Conservation (phyloP, 257 asterid species). For the Nicotiana paniculata region DNA sequence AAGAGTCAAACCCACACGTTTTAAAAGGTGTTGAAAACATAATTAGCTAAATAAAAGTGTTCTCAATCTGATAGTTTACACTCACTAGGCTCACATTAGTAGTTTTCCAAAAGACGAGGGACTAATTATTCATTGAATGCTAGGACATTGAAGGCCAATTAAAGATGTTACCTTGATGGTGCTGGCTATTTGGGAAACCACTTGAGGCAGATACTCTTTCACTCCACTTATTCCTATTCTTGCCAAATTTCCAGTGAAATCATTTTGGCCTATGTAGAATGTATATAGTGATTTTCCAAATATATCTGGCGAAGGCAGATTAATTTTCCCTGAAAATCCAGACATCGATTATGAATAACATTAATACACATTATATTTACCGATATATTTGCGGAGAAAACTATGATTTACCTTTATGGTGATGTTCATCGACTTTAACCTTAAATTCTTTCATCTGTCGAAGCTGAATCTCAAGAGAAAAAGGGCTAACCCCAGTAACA, state of each 20-base stretch:
- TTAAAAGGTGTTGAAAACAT: background rate
- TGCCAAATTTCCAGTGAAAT: constrained; percentile 40
- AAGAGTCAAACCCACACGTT: background rate
- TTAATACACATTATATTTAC: background rate
- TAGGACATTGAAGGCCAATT: background rate
- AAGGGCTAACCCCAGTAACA: constrained; percentile 58
- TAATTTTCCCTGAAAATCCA: constrained; percentile 20
- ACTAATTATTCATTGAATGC: background rate
- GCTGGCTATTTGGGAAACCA: constrained; percentile 32
- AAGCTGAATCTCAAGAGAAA: constrained; percentile 56
- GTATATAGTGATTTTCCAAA: constrained; percentile 56
- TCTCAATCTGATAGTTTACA: too few species aligned
- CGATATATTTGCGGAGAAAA: background rate
- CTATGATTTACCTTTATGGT: constrained; percentile 22
- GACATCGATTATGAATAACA: background rate
- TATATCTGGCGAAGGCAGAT: constrained; percentile 50
- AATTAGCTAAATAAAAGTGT: too few species aligned
- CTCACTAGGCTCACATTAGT: too few species aligned
- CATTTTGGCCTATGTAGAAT: constrained; percentile 68
- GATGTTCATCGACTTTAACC: constrained; percentile 33
- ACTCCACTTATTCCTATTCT: constrained; percentile 40
- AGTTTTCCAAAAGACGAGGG: too few species aligned
- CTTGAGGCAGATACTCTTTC: constrained; percentile 32
- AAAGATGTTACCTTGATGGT: constrained; percentile 43
- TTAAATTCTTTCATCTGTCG: constrained; percentile 55